These are phyloP conservation scores for Escallonia rubra DNA, from an alignment of 129 eudicot species.

Conservation along the genomic window DNA sequence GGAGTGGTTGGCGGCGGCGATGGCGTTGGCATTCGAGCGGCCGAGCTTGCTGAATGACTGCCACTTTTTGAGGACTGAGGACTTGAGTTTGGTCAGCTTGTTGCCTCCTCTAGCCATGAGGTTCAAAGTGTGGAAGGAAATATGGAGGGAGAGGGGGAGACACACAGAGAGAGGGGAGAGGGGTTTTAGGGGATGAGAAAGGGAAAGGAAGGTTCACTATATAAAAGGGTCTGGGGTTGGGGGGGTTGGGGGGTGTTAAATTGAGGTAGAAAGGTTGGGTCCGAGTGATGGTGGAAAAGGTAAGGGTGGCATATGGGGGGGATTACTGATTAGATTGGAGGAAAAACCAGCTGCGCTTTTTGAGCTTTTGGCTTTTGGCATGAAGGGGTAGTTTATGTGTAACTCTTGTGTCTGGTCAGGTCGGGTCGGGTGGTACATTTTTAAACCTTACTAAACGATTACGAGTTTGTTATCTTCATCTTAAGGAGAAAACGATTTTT, in stretches of 20 bases:
- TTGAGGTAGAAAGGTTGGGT: not conserved
- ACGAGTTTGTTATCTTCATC: too few species aligned
- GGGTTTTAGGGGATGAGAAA: constrained; percentile 10
- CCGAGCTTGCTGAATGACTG: constrained; percentile 50
- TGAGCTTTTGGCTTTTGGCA: not conserved
- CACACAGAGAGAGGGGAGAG: not conserved
- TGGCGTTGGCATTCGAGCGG: constrained; percentile 25
- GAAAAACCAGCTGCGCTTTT: constrained; percentile 12
- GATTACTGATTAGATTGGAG: not conserved
- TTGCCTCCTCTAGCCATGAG: constrained; percentile 38
- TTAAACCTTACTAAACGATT: too few species aligned
- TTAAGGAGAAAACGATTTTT: too few species aligned
- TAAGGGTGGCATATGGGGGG: not conserved
- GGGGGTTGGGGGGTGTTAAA: not conserved
- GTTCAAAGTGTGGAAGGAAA: not conserved
- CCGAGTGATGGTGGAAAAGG: not conserved
- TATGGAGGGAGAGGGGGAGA: not conserved
- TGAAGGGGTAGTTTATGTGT: too few species aligned
- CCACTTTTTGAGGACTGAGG: constrained; percentile 51
- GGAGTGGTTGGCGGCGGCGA: constrained; percentile 17
- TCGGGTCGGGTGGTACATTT: too few species aligned
- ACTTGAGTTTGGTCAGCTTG: constrained; percentile 55
- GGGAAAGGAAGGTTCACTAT: constrained; percentile 24
- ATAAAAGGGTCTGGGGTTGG: constrained; percentile 11
- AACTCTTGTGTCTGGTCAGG: too few species aligned